phyloP scores from a whole-genome alignment of 1,139 yeast species.

The Pichia sp. region DNA sequence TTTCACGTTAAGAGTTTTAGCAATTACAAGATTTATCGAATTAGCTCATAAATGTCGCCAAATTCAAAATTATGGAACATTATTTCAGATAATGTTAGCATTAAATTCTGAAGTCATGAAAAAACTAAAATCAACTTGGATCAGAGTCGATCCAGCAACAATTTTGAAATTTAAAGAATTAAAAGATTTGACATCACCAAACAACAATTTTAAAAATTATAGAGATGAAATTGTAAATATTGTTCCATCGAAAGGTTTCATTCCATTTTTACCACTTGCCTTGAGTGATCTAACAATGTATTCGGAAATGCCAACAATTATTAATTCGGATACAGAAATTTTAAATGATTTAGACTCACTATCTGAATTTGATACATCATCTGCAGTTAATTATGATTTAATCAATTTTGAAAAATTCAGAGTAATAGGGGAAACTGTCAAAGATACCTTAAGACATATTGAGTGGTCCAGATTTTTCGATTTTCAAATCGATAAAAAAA shows the following conservation, averaged over 20 bases:
- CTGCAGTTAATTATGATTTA: conserved; percentile 35
- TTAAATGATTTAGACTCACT: conserved; percentile 7
- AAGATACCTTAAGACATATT: conserved; percentile 71
- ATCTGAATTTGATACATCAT: conserved; percentile 16
- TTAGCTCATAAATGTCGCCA: conserved; percentile 65
- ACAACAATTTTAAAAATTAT: conserved; percentile 58
- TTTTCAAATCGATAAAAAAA: conserved; percentile 45
- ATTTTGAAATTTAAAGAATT: conserved; percentile 42
- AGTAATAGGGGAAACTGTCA: conserved; percentile 71
- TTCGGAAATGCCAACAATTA: conserved; percentile 57
- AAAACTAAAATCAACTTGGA: conserved; percentile 69
- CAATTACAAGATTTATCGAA: conserved; percentile 77
- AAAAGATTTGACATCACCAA: conserved; percentile 58
- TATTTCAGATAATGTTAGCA: conserved; percentile 83
- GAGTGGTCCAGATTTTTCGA: conserved; percentile 74
- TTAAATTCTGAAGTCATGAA: conserved; percentile 66
- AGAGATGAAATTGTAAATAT: conserved; percentile 56
- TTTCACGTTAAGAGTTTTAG: conserved; percentile 51
- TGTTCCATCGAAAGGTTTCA: conserved; percentile 61
- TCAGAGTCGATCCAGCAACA: conserved; percentile 47
- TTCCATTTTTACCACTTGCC: conserved; percentile 85
- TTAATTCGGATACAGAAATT: conserved; percentile 23
- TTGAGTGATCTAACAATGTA: conserved; percentile 77
- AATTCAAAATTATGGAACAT: conserved; percentile 78
- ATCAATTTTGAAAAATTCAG: conserved; percentile 76